Evolutionary conservation across 2,329 filamentous ascomycete species (phyloP).

Genomic region (Phaeosphaeria sp.): DNA sequence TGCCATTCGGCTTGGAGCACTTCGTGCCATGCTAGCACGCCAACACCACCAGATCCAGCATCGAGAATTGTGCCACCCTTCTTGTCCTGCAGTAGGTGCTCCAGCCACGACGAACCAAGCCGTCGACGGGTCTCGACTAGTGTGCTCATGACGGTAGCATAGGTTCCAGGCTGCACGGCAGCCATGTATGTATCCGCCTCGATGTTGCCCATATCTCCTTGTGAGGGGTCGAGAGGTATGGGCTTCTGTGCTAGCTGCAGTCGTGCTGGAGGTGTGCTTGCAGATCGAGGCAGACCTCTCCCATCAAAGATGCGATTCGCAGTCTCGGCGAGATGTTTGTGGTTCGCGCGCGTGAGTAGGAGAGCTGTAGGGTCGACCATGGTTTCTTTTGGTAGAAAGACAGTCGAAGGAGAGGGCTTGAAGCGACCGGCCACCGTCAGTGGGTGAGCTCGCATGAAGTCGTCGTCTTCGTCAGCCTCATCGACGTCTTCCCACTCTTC

Average conservation of each 20-base stretch:
- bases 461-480: conserved; percentile 40
- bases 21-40: conserved; percentile 77
- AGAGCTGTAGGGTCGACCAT: conserved; percentile 74
- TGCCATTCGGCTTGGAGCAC: conserved; percentile 84
- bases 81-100: conserved; percentile 65
- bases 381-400: conserved; percentile 74
- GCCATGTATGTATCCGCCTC: conserved; percentile 77
- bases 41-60: conserved; percentile 76
- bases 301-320: conserved; percentile 82
- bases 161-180: conserved; percentile 72
- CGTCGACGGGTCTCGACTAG: conserved; percentile 77
- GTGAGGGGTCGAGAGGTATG: conserved; percentile 68
- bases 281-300: conserved; percentile 75
- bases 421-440: conserved; percentile 78
- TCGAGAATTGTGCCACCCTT: conserved; percentile 73
- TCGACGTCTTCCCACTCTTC: conserved; percentile 41
- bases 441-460: conserved; percentile 70
- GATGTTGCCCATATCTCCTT: conserved; percentile 74
- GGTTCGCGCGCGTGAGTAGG: conserved; percentile 70
- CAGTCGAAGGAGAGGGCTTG: conserved; percentile 73
- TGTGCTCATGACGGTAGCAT: conserved; percentile 70
- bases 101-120: conserved; percentile 74
- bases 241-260: conserved; percentile 65
- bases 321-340: conserved; percentile 74
- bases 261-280: conserved; percentile 68